These are phyloP conservation scores for Pleurotus pulmonarius DNA, from an alignment of 768 basidiomycete species.

Conservation along the genomic window DNA sequence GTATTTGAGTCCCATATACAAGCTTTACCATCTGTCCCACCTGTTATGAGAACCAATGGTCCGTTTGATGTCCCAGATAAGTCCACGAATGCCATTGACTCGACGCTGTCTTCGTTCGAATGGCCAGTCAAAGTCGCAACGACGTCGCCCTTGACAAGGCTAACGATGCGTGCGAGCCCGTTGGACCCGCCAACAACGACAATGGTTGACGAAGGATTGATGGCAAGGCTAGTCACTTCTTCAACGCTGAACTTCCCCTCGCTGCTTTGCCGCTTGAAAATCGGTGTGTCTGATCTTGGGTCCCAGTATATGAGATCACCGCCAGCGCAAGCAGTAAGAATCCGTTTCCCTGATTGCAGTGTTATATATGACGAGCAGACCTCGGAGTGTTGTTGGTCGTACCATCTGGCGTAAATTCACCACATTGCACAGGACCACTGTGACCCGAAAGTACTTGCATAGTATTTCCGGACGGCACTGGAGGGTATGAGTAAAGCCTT, in stretches of 20 bases:
- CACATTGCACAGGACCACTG: conserved; percentile 76
- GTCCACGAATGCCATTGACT: conserved; percentile 82
- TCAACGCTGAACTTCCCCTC: conserved; percentile 77
- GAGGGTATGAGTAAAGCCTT: neutral
- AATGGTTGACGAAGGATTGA: conserved; percentile 85
- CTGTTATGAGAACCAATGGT: conserved; percentile 72
- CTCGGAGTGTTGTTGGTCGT: conserved; percentile 8
- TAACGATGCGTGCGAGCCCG: conserved; percentile 85
- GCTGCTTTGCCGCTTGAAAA: conserved; percentile 73
- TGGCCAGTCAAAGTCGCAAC: conserved; percentile 80
- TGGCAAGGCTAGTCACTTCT: conserved; percentile 82
- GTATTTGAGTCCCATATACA: conserved; percentile 94
- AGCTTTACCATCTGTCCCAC: conserved; percentile 90
- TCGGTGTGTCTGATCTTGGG: conserved; percentile 69
- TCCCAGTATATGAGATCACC: conserved; percentile 90
- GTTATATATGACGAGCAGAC: conserved; percentile 4
- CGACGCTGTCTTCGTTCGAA: conserved; percentile 82
- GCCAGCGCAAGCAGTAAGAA: conserved; percentile 82
- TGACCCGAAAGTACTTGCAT: conserved; percentile 98
- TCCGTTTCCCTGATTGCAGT: conserved; percentile 64
- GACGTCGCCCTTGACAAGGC: conserved; percentile 82
- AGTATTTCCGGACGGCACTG: conserved; percentile 91
- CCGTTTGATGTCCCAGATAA: conserved; percentile 52
- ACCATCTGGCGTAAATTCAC: conserved; percentile 92
- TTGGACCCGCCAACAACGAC: conserved; percentile 85